Evolutionary conservation across 2,329 filamentous ascomycete species (phyloP), one percentile per base, ranked within the genome.

Genomic region (Aspergillus sp.): DNA sequence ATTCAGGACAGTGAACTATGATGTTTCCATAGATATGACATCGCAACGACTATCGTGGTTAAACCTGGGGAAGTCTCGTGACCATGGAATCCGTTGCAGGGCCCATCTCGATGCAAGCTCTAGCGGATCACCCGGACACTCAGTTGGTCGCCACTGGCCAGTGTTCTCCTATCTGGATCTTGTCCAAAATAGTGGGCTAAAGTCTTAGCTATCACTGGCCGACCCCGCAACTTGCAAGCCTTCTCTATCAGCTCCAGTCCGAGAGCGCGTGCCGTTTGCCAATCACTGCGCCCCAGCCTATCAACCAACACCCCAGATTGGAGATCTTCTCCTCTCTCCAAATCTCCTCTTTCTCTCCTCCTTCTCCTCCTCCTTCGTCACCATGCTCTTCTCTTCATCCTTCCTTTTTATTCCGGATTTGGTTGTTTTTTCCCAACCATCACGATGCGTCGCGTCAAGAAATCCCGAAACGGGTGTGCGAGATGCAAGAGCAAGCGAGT

Each of bases 401-500:
- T 37, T 35, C 24, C 3, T 40, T 23, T 43, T 15, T 35, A 40
- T 44, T 46, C 59, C 40, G 31, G n/a, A 39, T 44, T 46, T 15
- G 35, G 47, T 27, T 52, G 40, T 24, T 15, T 19, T 33, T 35
- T 55, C 48, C 79, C 78, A 40, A 80, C 60, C 63, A 76, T 76
- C 41, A 80, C 60, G 63, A 76, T 76, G 73, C 69, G 73, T 51
- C 67, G 73, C 57, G 74, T 76, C 40, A 76, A 75, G 64, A 76
- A 76, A 56, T 76, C 73, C 50, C 71, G 74, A n/a, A 74, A 75
- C 56, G 74, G 74, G 7, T 76, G 74, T 64, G 70, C 71, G n/a
- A 68, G 73, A 44, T 76, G 74, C 64, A 76, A 76, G 64, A 75
- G 71, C 65, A 75, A 75, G 68, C 67, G 73, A 55, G 73, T 75